Conservation (phyloP, 805 yeast species). For the Saccharomycopsis olivae region DNA sequence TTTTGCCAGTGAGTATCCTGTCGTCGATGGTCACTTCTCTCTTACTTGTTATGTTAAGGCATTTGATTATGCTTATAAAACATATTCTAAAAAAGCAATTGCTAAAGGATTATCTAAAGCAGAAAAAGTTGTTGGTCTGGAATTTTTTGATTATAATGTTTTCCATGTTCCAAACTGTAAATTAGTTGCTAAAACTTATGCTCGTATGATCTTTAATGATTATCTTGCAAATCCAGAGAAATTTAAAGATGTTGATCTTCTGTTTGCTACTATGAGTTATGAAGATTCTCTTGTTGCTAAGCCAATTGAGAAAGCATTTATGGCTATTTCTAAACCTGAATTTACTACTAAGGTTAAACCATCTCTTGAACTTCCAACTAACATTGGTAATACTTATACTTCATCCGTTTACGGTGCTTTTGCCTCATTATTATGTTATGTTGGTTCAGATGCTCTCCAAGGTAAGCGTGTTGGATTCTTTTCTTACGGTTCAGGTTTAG, state of each 20-base stretch:
- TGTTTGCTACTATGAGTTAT: slow-evolving; percentile 40
- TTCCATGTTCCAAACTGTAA: slow-evolving; percentile 99
- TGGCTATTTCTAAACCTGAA: slow-evolving; percentile 60
- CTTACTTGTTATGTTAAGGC: slow-evolving; percentile 91
- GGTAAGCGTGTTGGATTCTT: slow-evolving; percentile 82
- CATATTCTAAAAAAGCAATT: slow-evolving; percentile 69
- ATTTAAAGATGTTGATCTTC: slow-evolving; percentile 48
- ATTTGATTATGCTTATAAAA: slow-evolving; percentile 72
- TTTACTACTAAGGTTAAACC: slow-evolving; percentile 65
- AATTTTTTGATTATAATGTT: slow-evolving; percentile 81
- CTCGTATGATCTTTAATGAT: slow-evolving; percentile 85
- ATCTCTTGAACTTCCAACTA: slow-evolving; percentile 80
- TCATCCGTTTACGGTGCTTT: slow-evolving; percentile 86
- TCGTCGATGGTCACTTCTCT: slow-evolving; percentile 95
- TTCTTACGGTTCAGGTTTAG: slow-evolving; percentile 98
- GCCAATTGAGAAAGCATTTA: slow-evolving; percentile 73
- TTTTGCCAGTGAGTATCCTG: slow-evolving; percentile 91
- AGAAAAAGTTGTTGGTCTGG: slow-evolving; percentile 48
- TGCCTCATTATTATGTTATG: slow-evolving; percentile 67
- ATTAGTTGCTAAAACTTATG: slow-evolving; percentile 85
- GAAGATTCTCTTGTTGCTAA: slow-evolving; percentile 74
- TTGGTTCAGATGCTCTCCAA: slow-evolving; percentile 64
- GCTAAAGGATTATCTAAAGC: slow-evolving; percentile 31
- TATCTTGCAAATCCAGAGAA: slow-evolving; percentile 58
- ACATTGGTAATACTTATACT: slow-evolving; percentile 97